Evolutionary conservation across 345 rosid species (phyloP), one percentile per base, ranked within the genome.

Genomic region (Citrus sinensis): DNA sequence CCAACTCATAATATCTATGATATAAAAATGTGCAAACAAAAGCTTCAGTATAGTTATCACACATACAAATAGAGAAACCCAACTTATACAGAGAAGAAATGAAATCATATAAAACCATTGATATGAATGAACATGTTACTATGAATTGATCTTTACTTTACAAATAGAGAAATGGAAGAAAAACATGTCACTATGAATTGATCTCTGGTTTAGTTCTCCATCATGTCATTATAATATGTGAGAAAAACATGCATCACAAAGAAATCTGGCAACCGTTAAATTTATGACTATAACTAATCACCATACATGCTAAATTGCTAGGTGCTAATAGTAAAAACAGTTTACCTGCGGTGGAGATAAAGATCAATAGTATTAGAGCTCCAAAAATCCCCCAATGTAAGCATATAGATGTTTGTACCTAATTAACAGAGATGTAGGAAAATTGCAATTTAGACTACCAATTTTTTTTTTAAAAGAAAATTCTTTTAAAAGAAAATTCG

Each of bases 391-490:
- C 93, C 98, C 74, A 96, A 86, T 59, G 92, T 90, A 73, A 96
- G 94, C 95, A 96, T 92, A 83, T 88, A 90, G 79, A 96, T 91
- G 51, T 96, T 89, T 27, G 98, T 96, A 80, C 94, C 99, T 96
- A 55, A 82, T 73, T 25, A 69, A 69, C 67, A 75, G 63, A 35
- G 1, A 58, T 22, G 40, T 59, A 58, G 22, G 64, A 6, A 2
- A 63, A 6, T 11, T 16, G 30, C 14, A 59, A 22, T 67, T 37
- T 39, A 59, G 13, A n/a, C 62, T 7, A 59, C 29, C 29, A 22
- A 13, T 13, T 46, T 46, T 1, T 2, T 46, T 46, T 13, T 11
- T 2, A 11, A 46, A 46, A 11, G 51, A 46, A 46, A 46, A 46
- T 46, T 46, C 0, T 46, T 13, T 11, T 2, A 11, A 46, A 46